phyloP scores from a whole-genome alignment of 1,139 yeast genomes.

The Dujonia santamariae region DNA sequence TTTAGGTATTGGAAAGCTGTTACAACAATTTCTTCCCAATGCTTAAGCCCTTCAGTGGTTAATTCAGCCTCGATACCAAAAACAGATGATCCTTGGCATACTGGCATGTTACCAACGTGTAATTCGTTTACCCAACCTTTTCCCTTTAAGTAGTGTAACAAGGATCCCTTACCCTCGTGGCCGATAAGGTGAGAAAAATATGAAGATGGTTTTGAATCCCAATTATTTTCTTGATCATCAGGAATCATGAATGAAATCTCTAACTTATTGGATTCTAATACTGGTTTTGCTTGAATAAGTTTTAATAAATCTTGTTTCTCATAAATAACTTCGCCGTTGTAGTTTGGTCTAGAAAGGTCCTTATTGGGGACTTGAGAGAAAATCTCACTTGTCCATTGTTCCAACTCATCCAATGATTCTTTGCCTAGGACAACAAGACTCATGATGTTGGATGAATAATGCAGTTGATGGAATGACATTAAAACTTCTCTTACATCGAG shows the following conservation, averaged over 20 bases:
- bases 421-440: constrained; percentile 81
- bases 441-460: constrained; percentile 79
- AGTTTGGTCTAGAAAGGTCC: constrained; percentile 48
- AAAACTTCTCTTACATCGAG: constrained; percentile 64
- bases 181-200: constrained; percentile 83
- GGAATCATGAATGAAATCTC: constrained; percentile 74
- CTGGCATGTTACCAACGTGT: constrained; percentile 68
- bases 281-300: constrained; percentile 70
- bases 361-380: constrained; percentile 64
- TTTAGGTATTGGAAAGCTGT: constrained; percentile 70
- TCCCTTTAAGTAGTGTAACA: constrained; percentile 65
- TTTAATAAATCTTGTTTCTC: constrained; percentile 48
- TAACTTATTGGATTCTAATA: constrained; percentile 70
- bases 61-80: constrained; percentile 71
- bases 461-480: constrained; percentile 56
- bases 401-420: constrained; percentile 69
- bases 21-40: constrained; percentile 60
- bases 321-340: constrained; percentile 31
- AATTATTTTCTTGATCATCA: constrained; percentile 57
- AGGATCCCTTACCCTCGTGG: constrained; percentile 85
- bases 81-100: constrained; percentile 66
- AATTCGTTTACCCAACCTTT: constrained; percentile 77
- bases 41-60: constrained; percentile 65
- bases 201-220: constrained; percentile 67
- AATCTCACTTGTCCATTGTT: constrained; percentile 66